A percentile compares a stretch with the other conserved stretches of the same genome.
These are phyloP conservation scores for Mercurialis annua DNA, from an alignment of 345 rosid species.

Conservation along the genomic window DNA sequence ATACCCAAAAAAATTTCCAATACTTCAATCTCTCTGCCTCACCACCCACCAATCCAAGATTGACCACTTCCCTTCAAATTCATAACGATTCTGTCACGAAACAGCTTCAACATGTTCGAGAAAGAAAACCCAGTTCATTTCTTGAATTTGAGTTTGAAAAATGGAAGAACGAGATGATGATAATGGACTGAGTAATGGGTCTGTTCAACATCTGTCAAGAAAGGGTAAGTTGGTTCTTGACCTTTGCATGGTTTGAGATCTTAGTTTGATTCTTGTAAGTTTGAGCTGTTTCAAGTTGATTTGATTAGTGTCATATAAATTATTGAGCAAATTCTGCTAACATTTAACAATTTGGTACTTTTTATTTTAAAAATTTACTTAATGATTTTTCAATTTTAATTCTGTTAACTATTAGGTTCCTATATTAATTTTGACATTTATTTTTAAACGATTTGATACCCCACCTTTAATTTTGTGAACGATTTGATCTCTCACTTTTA, in stretches of 20 bases:
- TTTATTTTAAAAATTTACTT: too few species aligned
- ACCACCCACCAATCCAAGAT: slow-evolving; percentile 31
- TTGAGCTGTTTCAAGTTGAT: slow-evolving; percentile 59
- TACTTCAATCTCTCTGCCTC: slow-evolving; percentile 69
- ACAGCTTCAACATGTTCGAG: slow-evolving; percentile 20
- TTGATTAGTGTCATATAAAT: slow-evolving; percentile 56
- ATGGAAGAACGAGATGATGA: slow-evolving; percentile 25
- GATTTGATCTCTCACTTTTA: too few species aligned
- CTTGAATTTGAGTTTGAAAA: slow-evolving; percentile 23
- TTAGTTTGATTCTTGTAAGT: slow-evolving; percentile 48
- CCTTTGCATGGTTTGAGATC: slow-evolving; percentile 47
- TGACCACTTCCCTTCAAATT: slow-evolving; percentile 44
- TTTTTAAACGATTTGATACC: too few species aligned
- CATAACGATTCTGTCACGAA: slow-evolving; percentile 29
- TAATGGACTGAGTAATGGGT: slow-evolving; percentile 20
- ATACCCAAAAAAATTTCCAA: too few species aligned
- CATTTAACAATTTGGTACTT: too few species aligned
- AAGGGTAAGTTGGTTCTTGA: slow-evolving; percentile 45
- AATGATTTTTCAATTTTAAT: too few species aligned
- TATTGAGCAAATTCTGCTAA: too few species aligned
- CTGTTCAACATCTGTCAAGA: slow-evolving; percentile 45
- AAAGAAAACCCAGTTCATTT: slow-evolving; percentile 33
- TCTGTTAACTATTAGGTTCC: too few species aligned
- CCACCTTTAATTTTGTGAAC: too few species aligned
- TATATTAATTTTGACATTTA: too few species aligned